Evolutionary conservation across 2,329 filamentous ascomycete species (phyloP).

Genomic region (Fusarium anguioides): DNA sequence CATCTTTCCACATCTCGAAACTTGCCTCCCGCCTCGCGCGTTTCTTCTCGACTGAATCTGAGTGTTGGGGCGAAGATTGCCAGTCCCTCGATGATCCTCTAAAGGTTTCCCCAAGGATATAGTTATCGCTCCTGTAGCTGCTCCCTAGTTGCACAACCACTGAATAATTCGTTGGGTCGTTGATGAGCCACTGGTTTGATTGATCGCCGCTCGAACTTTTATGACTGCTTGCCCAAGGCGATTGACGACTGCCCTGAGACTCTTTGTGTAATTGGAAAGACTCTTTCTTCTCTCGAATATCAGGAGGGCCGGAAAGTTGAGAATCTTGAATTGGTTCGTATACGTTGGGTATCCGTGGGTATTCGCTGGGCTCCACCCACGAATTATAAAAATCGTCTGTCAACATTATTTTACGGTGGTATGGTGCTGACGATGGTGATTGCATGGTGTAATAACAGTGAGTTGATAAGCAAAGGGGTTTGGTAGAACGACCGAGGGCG

Average conservation of each 20-base stretch:
- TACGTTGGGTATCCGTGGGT: conserved; percentile 38
- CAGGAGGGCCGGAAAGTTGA: conserved; percentile 7
- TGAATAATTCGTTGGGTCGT: conserved; percentile 25
- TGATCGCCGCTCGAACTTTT: neutral
- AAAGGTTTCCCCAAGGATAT: neutral
- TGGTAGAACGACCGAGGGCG: neutral
- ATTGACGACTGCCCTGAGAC: conserved; percentile 3
- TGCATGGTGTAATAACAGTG: conserved; percentile 7
- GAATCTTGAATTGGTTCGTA: conserved; percentile 35
- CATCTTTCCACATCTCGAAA: conserved; percentile 39
- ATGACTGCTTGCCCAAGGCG: conserved; percentile 1
- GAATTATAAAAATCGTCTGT: conserved; percentile 29
- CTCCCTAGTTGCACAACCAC: conserved; percentile 20
- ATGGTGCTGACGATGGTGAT: conserved; percentile 22
- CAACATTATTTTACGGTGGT: conserved; percentile 16
- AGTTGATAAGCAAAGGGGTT: neutral
- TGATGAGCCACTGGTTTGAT: neutral
- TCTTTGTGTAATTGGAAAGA: neutral
- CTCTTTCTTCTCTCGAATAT: conserved; percentile 16
- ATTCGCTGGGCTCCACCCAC: conserved; percentile 35
- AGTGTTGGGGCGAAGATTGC: neutral
- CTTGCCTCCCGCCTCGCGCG: conserved; percentile 36
- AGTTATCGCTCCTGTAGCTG: conserved; percentile 18
- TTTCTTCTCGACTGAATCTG: conserved; percentile 17
- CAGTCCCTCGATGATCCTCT: conserved; percentile 1